Percentiles rank a stretch among this genome's conserved stretches.
phyloP scores from a whole-genome alignment of 2,329 filamentous ascomycete species.

The Fusarium newnesense region DNA sequence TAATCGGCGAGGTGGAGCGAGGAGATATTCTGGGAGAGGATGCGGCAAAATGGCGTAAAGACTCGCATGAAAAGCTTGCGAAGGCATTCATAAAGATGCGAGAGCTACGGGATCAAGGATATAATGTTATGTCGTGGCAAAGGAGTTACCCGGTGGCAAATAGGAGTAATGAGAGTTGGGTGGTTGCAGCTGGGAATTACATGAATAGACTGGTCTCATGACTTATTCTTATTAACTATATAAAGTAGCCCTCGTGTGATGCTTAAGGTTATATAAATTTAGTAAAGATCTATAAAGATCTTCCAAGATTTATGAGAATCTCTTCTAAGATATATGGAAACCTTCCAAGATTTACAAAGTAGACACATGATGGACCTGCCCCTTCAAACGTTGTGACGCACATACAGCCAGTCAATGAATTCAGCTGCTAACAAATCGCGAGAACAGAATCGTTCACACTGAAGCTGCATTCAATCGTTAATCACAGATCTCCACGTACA shows the following conservation, averaged over 20 bases:
- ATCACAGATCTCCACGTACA: background rate
- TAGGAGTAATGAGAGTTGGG: background rate
- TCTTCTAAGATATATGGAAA: background rate
- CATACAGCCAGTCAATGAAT: background rate
- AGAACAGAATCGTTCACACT: background rate
- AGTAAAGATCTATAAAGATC: too few relatives aligned
- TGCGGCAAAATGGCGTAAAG: rapidly evolving
- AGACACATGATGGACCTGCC: background rate
- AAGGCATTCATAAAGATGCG: background rate
- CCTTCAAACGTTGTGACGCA: background rate
- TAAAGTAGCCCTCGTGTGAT: background rate
- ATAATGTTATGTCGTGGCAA: background rate
- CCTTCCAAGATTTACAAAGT: background rate
- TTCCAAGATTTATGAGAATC: too few relatives aligned
- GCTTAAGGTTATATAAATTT: too few relatives aligned
- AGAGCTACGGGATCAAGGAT: background rate
- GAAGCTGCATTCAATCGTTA: background rate
- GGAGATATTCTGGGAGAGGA: rapidly evolving
- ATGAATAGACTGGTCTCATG: background rate
- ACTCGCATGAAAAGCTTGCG: background rate
- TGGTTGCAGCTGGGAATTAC: background rate
- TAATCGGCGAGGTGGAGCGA: background rate
- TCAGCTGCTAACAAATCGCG: background rate
- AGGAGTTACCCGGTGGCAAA: background rate
- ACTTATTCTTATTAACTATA: background rate